Evolutionary conservation across 2,329 filamentous ascomycete species (phyloP).

Genomic region (Pseudogymnoascus sp.): DNA sequence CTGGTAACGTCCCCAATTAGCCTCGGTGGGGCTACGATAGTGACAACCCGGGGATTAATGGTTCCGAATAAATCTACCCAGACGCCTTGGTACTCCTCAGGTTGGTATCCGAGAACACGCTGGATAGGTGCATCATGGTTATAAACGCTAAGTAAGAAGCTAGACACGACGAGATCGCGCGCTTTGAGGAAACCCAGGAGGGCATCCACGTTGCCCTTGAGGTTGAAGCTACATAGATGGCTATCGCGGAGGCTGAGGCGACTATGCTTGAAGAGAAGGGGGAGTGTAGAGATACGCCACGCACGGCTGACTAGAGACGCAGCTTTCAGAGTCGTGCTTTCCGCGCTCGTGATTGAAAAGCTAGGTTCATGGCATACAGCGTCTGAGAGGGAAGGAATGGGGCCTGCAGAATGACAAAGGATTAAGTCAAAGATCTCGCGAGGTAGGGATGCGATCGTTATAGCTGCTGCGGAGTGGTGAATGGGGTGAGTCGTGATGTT

Average conservation of each 20-base stretch:
- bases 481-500: background rate
- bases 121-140: background rate
- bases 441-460: constrained; percentile 37
- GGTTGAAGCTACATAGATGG: background rate
- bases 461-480: background rate
- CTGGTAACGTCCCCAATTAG: constrained; percentile 54
- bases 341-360: constrained; percentile 33
- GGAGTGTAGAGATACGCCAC: constrained; percentile 46
- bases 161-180: background rate
- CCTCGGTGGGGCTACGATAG: constrained; percentile 52
- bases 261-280: constrained; percentile 49
- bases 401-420: constrained; percentile 43
- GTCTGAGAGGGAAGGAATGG: constrained; percentile 40
- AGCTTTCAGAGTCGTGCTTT: constrained; percentile 42
- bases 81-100: constrained; percentile 25
- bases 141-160: background rate
- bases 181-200: background rate
- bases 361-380: constrained; percentile 42
- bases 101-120: background rate
- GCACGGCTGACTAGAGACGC: constrained; percentile 44
- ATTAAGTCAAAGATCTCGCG: constrained; percentile 54
- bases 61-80: constrained; percentile 49
- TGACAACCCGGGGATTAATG: constrained; percentile 46
- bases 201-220: background rate
- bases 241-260: constrained; percentile 29